Evolutionary conservation across 257 asterid species (phyloP).

Genomic region (Petunia axillaris): DNA sequence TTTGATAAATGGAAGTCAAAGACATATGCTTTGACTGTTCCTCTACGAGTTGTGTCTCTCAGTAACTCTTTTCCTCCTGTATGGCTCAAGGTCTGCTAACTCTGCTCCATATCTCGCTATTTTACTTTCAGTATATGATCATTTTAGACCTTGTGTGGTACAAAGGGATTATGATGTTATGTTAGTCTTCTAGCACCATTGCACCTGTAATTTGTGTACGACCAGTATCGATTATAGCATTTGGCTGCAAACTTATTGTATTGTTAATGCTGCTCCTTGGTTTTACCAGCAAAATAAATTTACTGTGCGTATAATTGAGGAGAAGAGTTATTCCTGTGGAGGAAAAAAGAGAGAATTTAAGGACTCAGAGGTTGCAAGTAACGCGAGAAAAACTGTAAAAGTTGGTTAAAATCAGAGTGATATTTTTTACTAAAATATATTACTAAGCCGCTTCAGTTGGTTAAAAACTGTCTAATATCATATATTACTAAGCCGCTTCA

Average conservation of each 20-base stretch:
- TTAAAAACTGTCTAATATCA: neutral
- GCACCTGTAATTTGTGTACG: neutral
- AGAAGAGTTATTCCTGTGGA: neutral
- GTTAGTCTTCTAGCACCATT: neutral
- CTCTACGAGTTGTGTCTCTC: constrained; percentile 75
- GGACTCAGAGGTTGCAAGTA: neutral
- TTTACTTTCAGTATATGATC: neutral
- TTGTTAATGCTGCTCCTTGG: neutral
- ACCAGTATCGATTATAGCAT: neutral
- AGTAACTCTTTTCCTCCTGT: constrained; percentile 80
- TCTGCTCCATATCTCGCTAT: neutral
- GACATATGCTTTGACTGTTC: constrained; percentile 78
- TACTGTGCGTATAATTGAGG: neutral
- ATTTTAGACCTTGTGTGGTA: neutral
- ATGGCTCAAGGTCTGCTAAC: constrained; percentile 70
- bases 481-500: neutral
- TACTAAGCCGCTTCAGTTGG: neutral
- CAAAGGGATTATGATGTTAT: neutral
- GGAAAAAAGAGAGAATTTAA: neutral
- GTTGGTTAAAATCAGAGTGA: neutral
- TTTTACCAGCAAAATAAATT: neutral
- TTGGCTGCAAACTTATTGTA: too few relatives aligned
- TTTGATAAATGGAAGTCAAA: constrained; percentile 85
- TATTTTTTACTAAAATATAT: too few relatives aligned
- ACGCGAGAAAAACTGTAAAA: neutral